A percentile compares a stretch with the other conserved stretches of the same genome.
Conservation (phyloP, 768 basidiomycete genomes). For the Tylopilus plumbeoviolaceoides region DNA sequence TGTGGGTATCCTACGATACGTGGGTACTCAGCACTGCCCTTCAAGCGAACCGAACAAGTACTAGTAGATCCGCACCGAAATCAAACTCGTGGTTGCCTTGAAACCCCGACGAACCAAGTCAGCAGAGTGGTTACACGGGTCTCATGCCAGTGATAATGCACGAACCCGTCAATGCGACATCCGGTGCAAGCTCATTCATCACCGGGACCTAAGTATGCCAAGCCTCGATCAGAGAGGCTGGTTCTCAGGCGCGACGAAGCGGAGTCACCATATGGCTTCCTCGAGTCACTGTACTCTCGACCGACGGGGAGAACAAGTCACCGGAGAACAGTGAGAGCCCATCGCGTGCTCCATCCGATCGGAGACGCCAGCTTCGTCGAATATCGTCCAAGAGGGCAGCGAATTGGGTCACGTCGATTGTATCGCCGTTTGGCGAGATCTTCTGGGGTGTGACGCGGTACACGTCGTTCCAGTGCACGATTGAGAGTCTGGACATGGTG, state of each 20-base stretch:
- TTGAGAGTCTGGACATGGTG: slow-evolving; percentile 37
- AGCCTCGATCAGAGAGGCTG: background rate
- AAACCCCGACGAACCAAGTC: background rate
- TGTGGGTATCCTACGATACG: slow-evolving; percentile 54
- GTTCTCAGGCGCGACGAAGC: too few relatives aligned
- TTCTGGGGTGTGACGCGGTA: slow-evolving; percentile 82
- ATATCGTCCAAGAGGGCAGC: slow-evolving; percentile 62
- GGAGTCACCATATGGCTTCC: slow-evolving; percentile 84
- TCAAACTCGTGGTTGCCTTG: slow-evolving; percentile 93
- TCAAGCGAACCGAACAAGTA: background rate
- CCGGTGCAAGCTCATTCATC: slow-evolving; percentile 73
- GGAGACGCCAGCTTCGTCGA: slow-evolving; percentile 51
- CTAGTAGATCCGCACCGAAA: slow-evolving; percentile 49
- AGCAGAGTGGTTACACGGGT: background rate
- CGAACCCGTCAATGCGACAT: slow-evolving; percentile 77
- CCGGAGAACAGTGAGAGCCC: slow-evolving; percentile 86
- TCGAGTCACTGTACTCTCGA: slow-evolving; percentile 83
- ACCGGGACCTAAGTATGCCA: slow-evolving; percentile 62
- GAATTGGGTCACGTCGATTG: slow-evolving; percentile 88
- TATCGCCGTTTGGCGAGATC: slow-evolving; percentile 46
- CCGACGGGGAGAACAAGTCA: slow-evolving; percentile 82
- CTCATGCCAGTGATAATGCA: slow-evolving; percentile 5
- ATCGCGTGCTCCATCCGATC: slow-evolving; percentile 50
- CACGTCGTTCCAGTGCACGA: slow-evolving; percentile 78
- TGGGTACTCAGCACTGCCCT: background rate